Evolutionary conservation across 2,329 filamentous ascomycete species (phyloP), one percentile per base, ranked within the genome.

Genomic region (Botryosphaeria dothidea): DNA sequence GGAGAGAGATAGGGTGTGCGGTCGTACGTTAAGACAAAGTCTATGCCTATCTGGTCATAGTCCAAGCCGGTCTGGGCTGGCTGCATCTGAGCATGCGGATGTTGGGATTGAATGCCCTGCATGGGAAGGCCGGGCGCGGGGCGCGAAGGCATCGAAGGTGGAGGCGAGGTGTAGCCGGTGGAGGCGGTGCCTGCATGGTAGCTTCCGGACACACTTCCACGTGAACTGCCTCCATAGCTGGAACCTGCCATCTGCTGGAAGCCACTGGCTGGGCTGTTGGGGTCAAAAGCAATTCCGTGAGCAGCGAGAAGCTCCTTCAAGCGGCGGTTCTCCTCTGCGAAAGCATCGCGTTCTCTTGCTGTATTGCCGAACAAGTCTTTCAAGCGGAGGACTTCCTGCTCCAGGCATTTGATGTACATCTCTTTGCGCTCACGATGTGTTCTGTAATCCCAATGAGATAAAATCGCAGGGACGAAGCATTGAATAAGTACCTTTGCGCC

Each of bases 351-450:
- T 74, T 96, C 92, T 70, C 90, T 88, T 6, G 88, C 85, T 19
- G 90, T 85, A 58, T 86, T 88, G 72, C 88, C 88, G 73, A 89
- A 94, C n/a, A 90, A 85, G 75, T 97, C 93, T 75, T 96, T 95
- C 48, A 98, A 83, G 56, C 92, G 89, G 21, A 96, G 84, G 4
- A 98, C 91, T 79, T 98, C 93, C 73, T 94, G 90, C 78, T 99
- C 95, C 17, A 98, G 86, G 11, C 91, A 88, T 77, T 96, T 96
- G 82, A 97, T 96, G 77, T 98, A 98, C 71, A 93, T 86, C 79
- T 98, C 95, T 77, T 98, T 98, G 70, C 95, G 88, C 80, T 98
- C 95, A 64, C 95, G 92, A 78, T 99, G 95, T 19, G 95, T 98
- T 74, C 95, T 97, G 74, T 0, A 17, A 7, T 3, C 21, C 63